phyloP scores from a whole-genome alignment of 306 rosid genomes.

The Lagenaria siceraria region DNA sequence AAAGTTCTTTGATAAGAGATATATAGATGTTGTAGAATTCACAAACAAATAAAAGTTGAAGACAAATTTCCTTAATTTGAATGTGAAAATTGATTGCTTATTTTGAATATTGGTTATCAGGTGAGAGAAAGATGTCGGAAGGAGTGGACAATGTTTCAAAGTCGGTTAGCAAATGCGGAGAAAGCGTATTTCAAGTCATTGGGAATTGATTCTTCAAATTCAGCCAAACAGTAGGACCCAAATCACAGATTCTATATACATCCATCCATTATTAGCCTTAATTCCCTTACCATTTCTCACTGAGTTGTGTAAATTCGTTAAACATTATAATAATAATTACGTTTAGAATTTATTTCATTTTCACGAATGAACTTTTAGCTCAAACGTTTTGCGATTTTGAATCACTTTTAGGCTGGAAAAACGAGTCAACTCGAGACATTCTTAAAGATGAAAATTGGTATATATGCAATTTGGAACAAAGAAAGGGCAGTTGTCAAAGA shows the following conservation, averaged over 20 bases:
- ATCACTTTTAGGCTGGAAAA: background rate
- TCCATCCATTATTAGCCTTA: background rate
- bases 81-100: slow-evolving; percentile 1
- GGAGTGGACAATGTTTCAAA: slow-evolving; percentile 94
- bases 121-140: slow-evolving; percentile 89
- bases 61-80: background rate
- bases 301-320: background rate
- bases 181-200: slow-evolving; percentile 47
- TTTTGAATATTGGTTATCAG: slow-evolving; percentile 28
- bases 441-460: background rate
- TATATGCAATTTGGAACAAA: background rate
- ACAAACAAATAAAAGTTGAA: background rate
- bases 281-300: background rate
- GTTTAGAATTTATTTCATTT: background rate
- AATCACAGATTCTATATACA: background rate
- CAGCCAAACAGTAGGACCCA: slow-evolving; percentile 27
- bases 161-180: slow-evolving; percentile 71
- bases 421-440: background rate
- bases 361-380: no score
- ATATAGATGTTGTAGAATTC: background rate
- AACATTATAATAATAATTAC: background rate
- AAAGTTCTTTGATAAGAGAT: background rate
- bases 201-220: slow-evolving; percentile 39
- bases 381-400: no score
- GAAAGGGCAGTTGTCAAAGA: background rate